Percentiles rank a stretch among this genome's conserved stretches.
Evolutionary conservation across 1,284 basidiomycete species (phyloP).

Genomic region (Ganoderma resinaceum): DNA sequence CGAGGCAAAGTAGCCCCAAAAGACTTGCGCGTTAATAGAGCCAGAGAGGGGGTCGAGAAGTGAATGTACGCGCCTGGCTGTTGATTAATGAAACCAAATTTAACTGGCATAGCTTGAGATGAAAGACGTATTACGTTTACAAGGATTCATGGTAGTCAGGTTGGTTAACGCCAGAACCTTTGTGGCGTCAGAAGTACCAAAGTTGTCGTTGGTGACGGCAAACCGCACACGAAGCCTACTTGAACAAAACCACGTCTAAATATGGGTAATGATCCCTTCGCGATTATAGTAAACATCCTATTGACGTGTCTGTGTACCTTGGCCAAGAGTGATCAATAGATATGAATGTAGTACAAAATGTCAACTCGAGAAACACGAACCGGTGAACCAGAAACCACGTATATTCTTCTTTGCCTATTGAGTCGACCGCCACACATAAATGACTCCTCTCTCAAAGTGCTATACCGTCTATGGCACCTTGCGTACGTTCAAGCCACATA

Average conservation of each 20-base stretch:
- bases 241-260: not conserved
- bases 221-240: no score
- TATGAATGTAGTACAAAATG: not conserved
- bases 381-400: no score
- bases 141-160: not conserved
- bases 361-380: not conserved
- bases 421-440: not conserved
- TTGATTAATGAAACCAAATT: not conserved
- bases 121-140: not conserved
- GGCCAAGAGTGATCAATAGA: not conserved
- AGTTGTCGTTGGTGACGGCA: not conserved
- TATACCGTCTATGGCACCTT: slow-evolving; percentile 5
- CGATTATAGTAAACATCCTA: not conserved
- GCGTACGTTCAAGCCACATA: slow-evolving; percentile 51
- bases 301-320: not conserved
- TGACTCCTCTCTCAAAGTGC: not conserved
- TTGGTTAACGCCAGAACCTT: not conserved
- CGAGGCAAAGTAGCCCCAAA: not conserved
- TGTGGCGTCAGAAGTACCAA: not conserved
- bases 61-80: not conserved
- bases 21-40: not conserved
- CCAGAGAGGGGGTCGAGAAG: not conserved
- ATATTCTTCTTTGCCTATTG: not conserved
- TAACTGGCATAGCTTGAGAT: not conserved
- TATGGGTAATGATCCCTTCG: not conserved